Evolutionary conservation across 768 basidiomycete species (phyloP), one percentile per base, ranked within the genome.

Genomic region (Collybiopsis luxurians): DNA sequence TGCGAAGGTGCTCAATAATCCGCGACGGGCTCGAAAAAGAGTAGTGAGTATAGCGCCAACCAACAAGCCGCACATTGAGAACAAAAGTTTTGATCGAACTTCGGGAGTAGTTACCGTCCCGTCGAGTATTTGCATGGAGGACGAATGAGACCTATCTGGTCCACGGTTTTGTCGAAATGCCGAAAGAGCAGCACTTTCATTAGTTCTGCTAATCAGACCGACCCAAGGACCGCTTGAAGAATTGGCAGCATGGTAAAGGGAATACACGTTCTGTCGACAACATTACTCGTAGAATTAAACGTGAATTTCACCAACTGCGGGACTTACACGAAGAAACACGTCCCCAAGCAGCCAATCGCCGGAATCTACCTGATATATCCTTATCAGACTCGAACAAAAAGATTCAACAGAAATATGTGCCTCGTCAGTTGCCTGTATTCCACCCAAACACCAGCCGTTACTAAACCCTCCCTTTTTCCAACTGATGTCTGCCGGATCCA

Each of bases 261-360:
- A 76, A 54, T 85, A 84, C 26, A 80, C 78, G 62, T 84, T 86
- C 83, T 81, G n/a, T n/a, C n/a, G n/a, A n/a, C n/a, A n/a, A n/a
- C n/a, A n/a, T n/a, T n/a, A n/a, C n/a, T n/a, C n/a, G n/a, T n/a
- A n/a, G n/a, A n/a, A n/a, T n/a, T n/a, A n/a, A n/a, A n/a, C n/a
- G n/a, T n/a, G n/a, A n/a, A n/a, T n/a, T n/a, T n/a, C n/a, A n/a
- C n/a, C n/a, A n/a, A n/a, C n/a, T n/a, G n/a, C n/a, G n/a, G n/a
- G n/a, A n/a, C n/a, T 55, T 57, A 80, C 83, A 61, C 83, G 73
- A 55, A 86, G 71, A 56, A 83, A 84, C 17, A 75, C 71, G 53
- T 82, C 82, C n/a, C 83, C 84, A 19, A 84, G 71, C 4, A 86
- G 70, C 82, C 83, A 86, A 66, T 86, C 84, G 4, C 78, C 81